Evolutionary conservation across 73 alveolate species (phyloP).

Genomic region (Breviolum minutum): DNA sequence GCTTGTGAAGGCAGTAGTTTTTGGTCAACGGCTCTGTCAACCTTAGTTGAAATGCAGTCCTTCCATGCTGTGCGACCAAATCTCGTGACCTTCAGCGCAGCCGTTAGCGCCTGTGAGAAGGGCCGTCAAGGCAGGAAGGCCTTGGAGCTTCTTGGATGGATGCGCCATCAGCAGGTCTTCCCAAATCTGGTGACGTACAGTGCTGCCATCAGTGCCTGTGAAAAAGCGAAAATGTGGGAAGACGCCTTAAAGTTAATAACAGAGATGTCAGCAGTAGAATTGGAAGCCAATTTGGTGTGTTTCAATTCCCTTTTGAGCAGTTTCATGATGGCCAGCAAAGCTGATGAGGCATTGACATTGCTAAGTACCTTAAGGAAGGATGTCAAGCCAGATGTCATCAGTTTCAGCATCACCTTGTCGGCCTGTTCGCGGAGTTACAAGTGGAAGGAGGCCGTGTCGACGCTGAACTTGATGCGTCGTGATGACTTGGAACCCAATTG

Average conservation of each 20-base stretch:
- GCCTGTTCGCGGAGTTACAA: conserved; percentile 9
- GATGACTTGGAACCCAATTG: conserved; percentile 4
- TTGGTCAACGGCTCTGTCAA: background rate
- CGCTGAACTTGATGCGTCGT: background rate
- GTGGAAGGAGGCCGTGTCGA: background rate
- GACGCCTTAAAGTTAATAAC: background rate
- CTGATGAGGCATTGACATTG: background rate
- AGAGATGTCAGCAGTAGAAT: background rate
- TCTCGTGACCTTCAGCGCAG: background rate
- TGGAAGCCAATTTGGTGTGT: conserved; percentile 1
- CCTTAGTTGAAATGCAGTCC: background rate
- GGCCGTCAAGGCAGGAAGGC: no score
- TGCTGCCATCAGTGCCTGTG: no score
- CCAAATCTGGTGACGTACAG: no score
- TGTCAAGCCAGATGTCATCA: conserved; percentile 14
- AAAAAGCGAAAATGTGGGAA: background rate
- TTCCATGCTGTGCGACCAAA: background rate
- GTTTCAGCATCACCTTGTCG: background rate
- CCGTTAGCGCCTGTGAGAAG: background rate
- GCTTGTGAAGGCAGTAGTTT: conserved; percentile 1
- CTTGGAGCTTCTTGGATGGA: no score
- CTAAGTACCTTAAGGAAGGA: background rate
- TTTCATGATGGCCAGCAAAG: background rate
- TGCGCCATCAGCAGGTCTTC: no score
- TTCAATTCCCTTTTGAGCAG: background rate